Conservation (phyloP, 345 rosid species). For the Eucalyptus melliodora region DNA sequence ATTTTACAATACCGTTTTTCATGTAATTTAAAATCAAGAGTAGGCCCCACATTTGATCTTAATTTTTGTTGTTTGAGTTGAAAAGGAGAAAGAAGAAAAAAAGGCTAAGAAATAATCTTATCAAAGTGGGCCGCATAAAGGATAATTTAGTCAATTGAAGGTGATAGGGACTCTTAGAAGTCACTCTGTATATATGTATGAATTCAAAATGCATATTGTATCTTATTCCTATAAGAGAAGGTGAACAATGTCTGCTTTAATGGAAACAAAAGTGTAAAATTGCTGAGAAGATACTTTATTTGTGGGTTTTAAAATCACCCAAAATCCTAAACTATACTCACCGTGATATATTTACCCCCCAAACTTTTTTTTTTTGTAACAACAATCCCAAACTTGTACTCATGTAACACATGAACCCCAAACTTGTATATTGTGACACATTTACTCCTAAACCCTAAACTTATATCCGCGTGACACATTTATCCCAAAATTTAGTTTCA, state of each 20-base stretch:
- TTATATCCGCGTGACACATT: fast-evolving
- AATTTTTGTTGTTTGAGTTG: not conserved
- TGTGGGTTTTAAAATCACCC: not conserved
- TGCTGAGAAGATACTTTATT: not conserved
- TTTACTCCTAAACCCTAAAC: too few relatives aligned
- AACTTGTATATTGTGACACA: too few relatives aligned
- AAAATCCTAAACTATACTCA: too few relatives aligned
- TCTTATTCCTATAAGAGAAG: not conserved
- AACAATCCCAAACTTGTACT: too few relatives aligned
- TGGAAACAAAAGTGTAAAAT: not conserved
- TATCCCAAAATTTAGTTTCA: too few relatives aligned
- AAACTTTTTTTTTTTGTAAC: too few relatives aligned
- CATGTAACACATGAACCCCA: too few relatives aligned
- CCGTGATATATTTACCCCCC: too few relatives aligned
- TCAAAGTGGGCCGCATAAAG: not conserved
- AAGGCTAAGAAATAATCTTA: not conserved
- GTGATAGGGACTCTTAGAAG: not conserved
- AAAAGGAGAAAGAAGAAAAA: not conserved
- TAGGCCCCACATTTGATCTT: not conserved
- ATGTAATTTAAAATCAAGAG: not conserved
- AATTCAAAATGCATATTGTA: not conserved
- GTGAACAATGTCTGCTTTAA: not conserved
- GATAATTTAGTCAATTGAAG: too few relatives aligned
- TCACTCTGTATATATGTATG: too few relatives aligned
- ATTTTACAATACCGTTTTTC: too few relatives aligned